These are phyloP conservation scores for Rhizomucor miehei DNA, from an alignment of 371 early-diverging fungal genomes.

Conservation along the genomic window DNA sequence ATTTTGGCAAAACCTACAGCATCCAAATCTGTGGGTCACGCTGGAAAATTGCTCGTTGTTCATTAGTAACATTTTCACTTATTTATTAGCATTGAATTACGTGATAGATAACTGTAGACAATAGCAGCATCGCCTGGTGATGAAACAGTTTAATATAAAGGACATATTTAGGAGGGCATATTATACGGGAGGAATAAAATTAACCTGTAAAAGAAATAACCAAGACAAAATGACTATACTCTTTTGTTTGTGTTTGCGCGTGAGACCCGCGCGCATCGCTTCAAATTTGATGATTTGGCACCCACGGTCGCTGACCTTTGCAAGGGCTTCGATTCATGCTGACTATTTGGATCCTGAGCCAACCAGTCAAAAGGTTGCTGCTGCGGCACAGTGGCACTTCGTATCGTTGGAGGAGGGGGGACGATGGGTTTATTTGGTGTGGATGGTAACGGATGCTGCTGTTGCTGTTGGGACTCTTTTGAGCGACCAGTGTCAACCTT, in stretches of 20 bases:
- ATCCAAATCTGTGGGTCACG: no score
- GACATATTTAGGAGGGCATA: no score
- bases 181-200: no score
- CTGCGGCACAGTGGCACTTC: conserved; percentile 32
- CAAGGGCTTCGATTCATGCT: conserved; percentile 4
- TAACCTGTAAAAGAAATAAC: no score
- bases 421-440: neutral
- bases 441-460: neutral
- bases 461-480: conserved; percentile 2
- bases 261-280: conserved; percentile 5
- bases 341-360: conserved; percentile 20
- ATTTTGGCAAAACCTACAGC: no score
- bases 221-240: no score
- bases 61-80: no score
- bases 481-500: conserved; percentile 28
- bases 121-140: no score
- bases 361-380: conserved; percentile 26
- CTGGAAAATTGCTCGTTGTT: no score
- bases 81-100: no score
- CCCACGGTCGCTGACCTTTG: conserved; percentile 14
- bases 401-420: conserved; percentile 15
- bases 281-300: neutral
- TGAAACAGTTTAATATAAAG: no score
- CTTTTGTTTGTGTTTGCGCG: conserved; percentile 1
- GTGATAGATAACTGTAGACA: no score